Conservation (phyloP, 1,284 basidiomycete genomes). For the Ganoderma multipileum region DNA sequence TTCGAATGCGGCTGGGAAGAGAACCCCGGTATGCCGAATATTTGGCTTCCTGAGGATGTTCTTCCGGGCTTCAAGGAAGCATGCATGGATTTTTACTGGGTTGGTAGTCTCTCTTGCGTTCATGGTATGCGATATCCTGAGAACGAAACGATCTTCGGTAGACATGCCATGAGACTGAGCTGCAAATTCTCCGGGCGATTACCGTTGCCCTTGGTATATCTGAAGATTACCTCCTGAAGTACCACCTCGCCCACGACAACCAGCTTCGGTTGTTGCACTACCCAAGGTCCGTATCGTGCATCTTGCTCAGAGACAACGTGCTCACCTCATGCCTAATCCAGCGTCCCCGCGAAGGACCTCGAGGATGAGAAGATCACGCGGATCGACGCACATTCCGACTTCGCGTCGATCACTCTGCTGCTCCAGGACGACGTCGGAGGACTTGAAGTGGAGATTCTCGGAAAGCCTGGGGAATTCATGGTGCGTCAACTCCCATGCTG, state of each 20-base stretch:
- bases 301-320: not conserved
- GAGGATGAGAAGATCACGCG: conserved; percentile 51
- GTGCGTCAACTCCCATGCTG: conserved; percentile 32
- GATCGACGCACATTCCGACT: conserved; percentile 67
- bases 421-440: conserved; percentile 68
- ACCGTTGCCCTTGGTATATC: conserved; percentile 55
- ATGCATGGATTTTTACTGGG: conserved; percentile 61
- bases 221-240: conserved; percentile 53
- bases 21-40: conserved; percentile 55
- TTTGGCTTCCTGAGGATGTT: conserved; percentile 63
- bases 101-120: conserved; percentile 29
- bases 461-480: conserved; percentile 51
- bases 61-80: conserved; percentile 61
- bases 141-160: conserved; percentile 13
- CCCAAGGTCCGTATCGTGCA: conserved; percentile 46
- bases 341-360: conserved; percentile 45
- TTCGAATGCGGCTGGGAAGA: conserved; percentile 62
- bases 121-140: not conserved
- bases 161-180: conserved; percentile 52
- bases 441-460: conserved; percentile 64
- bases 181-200: conserved; percentile 54
- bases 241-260: conserved; percentile 57
- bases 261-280: conserved; percentile 67
- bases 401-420: conserved; percentile 61
- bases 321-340: conserved; percentile 25